These are phyloP conservation scores for Saccharomycopsis capsularis DNA, from an alignment of 805 yeast species.

Conservation along the genomic window DNA sequence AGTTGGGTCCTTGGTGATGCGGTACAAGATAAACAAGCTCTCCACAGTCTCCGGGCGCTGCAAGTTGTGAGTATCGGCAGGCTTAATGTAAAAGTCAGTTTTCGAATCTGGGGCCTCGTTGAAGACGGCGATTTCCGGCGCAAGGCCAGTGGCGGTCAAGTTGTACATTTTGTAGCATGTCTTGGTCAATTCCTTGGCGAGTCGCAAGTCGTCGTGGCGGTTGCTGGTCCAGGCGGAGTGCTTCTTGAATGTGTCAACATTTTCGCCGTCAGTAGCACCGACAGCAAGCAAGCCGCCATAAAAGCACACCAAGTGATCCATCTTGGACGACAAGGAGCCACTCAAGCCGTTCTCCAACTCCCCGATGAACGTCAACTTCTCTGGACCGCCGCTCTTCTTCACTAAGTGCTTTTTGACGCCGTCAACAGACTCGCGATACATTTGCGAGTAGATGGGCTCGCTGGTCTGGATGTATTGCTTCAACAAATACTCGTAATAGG, in stretches of 20 bases:
- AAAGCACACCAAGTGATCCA: constrained; percentile 93
- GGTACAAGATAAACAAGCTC: constrained; percentile 70
- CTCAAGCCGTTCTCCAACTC: constrained; percentile 67
- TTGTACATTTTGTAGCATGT: constrained; percentile 83
- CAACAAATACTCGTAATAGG: constrained; percentile 82
- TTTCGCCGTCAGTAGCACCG: constrained; percentile 78
- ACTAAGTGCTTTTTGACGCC: constrained; percentile 71
- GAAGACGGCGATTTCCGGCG: constrained; percentile 88
- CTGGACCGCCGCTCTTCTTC: constrained; percentile 50
- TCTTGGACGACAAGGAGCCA: constrained; percentile 56
- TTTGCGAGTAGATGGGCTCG: constrained; percentile 54
- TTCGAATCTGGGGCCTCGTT: constrained; percentile 40
- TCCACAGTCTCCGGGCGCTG: constrained; percentile 95
- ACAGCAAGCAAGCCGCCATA: constrained; percentile 82
- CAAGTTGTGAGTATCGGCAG: constrained; percentile 69
- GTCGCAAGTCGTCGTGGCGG: constrained; percentile 54
- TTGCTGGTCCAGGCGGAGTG: constrained; percentile 49
- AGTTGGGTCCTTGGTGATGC: constrained; percentile 71
- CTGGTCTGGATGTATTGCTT: constrained; percentile 80
- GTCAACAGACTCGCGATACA: constrained; percentile 70
- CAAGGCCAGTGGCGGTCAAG: constrained; percentile 64
- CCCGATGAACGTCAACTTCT: constrained; percentile 60
- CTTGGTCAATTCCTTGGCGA: constrained; percentile 69
- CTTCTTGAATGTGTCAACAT: constrained; percentile 48
- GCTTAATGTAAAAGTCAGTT: constrained; percentile 60